Percentiles rank a stretch among this genome's conserved stretches.
Evolutionary conservation across 2,329 filamentous ascomycete genomes (phyloP).

Genomic region (Tolypocladium ovalisporum): DNA sequence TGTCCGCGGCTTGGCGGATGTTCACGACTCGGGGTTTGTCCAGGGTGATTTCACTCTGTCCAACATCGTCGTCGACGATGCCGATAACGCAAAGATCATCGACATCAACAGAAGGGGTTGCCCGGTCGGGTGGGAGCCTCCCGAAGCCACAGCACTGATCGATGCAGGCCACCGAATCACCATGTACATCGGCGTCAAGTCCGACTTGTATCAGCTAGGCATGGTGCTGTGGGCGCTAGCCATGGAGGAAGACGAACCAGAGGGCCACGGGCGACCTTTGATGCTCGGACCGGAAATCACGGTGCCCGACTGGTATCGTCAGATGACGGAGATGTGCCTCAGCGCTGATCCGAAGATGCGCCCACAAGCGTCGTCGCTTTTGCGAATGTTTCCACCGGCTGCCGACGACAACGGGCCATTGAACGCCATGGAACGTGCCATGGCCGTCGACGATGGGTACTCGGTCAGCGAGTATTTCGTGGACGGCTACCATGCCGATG

Average conservation of each 20-base stretch:
- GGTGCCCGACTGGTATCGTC: conserved; percentile 70
- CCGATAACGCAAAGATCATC: conserved; percentile 88
- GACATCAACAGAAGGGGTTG: conserved; percentile 98
- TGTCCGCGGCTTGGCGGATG: conserved; percentile 76
- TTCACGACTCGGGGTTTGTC: conserved; percentile 92
- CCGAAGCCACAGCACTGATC: conserved; percentile 77
- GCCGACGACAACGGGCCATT: conserved; percentile 7
- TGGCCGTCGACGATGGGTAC: conserved; percentile 29
- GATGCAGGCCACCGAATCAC: conserved; percentile 81
- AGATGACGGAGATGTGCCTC: conserved; percentile 67
- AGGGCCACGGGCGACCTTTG: conserved; percentile 64
- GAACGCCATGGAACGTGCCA: conserved; percentile 16
- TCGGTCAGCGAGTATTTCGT: conserved; percentile 27
- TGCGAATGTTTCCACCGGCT: conserved; percentile 52
- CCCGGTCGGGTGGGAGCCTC: conserved; percentile 94
- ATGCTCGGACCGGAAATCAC: conserved; percentile 44
- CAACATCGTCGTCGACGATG: conserved; percentile 84
- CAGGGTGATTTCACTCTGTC: conserved; percentile 96
- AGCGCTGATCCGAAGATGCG: conserved; percentile 62
- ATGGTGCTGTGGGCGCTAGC: conserved; percentile 96
- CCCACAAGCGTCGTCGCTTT: conserved; percentile 60
- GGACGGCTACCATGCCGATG: conserved; percentile 21
- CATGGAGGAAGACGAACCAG: conserved; percentile 80
- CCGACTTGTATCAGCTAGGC: conserved; percentile 87
- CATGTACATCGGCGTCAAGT: conserved; percentile 98